These are phyloP conservation scores for Lecanicillium sp. DNA, from an alignment of 2,329 filamentous ascomycete genomes.

Conservation along the genomic window DNA sequence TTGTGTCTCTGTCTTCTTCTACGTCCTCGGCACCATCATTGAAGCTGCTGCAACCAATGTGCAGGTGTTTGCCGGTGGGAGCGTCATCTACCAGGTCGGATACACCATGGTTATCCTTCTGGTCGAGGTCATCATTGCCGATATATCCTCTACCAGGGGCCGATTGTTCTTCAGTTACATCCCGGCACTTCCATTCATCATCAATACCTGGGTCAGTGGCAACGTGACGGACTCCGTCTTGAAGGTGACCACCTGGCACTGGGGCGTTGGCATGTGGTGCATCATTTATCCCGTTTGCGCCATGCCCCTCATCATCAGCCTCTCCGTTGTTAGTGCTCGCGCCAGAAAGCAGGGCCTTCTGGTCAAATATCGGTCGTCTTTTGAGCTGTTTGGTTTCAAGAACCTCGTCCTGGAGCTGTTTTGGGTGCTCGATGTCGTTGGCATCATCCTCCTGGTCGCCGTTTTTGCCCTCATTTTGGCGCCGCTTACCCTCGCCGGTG, in stretches of 20 bases:
- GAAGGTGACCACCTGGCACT: constrained; percentile 43
- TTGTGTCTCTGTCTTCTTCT: constrained; percentile 52
- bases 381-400: constrained; percentile 22
- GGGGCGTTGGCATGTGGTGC: constrained; percentile 58
- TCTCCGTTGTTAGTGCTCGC: constrained; percentile 42
- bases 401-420: constrained; percentile 32
- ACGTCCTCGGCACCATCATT: constrained; percentile 48
- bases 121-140: constrained; percentile 56
- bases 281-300: constrained; percentile 55
- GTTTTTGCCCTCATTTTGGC: constrained; percentile 38
- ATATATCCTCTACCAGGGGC: constrained; percentile 54
- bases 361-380: constrained; percentile 23
- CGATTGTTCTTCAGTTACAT: constrained; percentile 60
- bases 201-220: constrained; percentile 59
- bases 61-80: constrained; percentile 46
- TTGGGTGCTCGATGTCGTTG: constrained; percentile 37
- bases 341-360: constrained; percentile 45
- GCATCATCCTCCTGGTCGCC: constrained; percentile 37
- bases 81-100: constrained; percentile 54
- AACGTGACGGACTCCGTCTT: constrained; percentile 45
- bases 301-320: constrained; percentile 45
- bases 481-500: constrained; percentile 38
- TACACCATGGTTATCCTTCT: constrained; percentile 55
- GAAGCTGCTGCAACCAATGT: constrained; percentile 43
- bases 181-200: constrained; percentile 50